Evolutionary conservation across 2,329 filamentous ascomycete genomes (phyloP).

Genomic region (Bipolaris oryzae): DNA sequence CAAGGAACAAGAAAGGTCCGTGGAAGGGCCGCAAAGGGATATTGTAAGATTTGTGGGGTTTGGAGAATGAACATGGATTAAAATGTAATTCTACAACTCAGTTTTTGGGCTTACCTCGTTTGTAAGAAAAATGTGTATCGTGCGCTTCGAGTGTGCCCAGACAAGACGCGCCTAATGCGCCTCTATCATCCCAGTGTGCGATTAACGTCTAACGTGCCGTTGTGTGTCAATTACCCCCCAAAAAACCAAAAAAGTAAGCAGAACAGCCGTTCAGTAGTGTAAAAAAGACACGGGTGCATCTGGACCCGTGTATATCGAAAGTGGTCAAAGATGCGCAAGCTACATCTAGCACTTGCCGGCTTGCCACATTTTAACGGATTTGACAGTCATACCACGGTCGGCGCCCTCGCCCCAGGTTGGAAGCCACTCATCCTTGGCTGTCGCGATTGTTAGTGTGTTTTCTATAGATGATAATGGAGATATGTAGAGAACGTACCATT

Average conservation of each 20-base stretch:
- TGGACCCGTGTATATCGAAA: background rate
- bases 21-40: background rate
- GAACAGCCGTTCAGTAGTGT: background rate
- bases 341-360: slow-evolving; percentile 37
- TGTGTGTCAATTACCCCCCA: background rate
- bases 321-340: background rate
- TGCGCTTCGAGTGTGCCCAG: background rate
- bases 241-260: background rate
- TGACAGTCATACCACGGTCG: slow-evolving; percentile 65
- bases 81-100: slow-evolving; percentile 2
- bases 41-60: background rate
- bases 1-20: background rate
- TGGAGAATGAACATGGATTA: slow-evolving; percentile 1
- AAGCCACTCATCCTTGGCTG: slow-evolving; percentile 63
- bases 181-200: slow-evolving; percentile 7
- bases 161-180: slow-evolving; percentile 8
- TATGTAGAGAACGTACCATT: slow-evolving; percentile 21
- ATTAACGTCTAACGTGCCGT: slow-evolving; percentile 9
- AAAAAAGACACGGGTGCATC: background rate
- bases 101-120: background rate
- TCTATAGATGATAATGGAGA: background rate
- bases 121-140: background rate
- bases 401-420: slow-evolving; percentile 71
- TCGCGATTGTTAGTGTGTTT: slow-evolving; percentile 68
- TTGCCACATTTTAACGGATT: slow-evolving; percentile 64